phyloP scores from a whole-genome alignment of 2,329 filamentous ascomycete species.

The Aspergillus fumigatus region DNA sequence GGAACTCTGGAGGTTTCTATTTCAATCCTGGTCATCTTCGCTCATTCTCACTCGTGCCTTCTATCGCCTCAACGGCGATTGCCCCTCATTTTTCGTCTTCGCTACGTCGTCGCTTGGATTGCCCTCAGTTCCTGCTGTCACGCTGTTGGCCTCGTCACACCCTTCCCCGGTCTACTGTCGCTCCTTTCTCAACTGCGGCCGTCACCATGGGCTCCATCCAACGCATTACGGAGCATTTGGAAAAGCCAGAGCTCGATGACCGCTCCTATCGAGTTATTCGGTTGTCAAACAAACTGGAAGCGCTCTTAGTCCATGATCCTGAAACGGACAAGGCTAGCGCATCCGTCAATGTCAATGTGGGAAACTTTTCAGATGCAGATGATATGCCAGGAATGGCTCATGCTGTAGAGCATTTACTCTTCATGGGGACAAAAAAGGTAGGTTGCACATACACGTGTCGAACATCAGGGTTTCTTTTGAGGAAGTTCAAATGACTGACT shows the following conservation, averaged over 20 bases:
- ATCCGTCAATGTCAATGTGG: slow-evolving; percentile 91
- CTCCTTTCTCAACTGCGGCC: slow-evolving; percentile 16
- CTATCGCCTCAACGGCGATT: slow-evolving; percentile 11
- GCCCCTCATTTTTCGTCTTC: slow-evolving; percentile 15
- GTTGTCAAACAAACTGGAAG: slow-evolving; percentile 83
- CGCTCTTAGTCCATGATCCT: slow-evolving; percentile 84
- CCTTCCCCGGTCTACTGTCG: slow-evolving; percentile 15
- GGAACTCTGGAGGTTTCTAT: slow-evolving; percentile 13
- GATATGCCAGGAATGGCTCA: slow-evolving; percentile 95
- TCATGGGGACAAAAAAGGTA: slow-evolving; percentile 97
- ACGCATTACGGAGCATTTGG: slow-evolving; percentile 64
- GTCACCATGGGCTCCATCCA: slow-evolving; percentile 33
- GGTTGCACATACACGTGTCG: slow-evolving; percentile 7
- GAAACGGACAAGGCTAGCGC: slow-evolving; percentile 97
- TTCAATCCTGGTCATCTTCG: slow-evolving; percentile 2
- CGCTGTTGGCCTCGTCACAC: slow-evolving; percentile 10
- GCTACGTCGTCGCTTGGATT: slow-evolving; percentile 11
- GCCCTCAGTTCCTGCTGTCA: slow-evolving; percentile 6
- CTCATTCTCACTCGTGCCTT: slow-evolving; percentile 11
- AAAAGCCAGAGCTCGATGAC: slow-evolving; percentile 81
- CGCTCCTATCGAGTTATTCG: slow-evolving; percentile 82
- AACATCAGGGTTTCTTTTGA: neutral
- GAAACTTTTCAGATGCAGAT: slow-evolving; percentile 86
- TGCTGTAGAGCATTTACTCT: slow-evolving; percentile 90
- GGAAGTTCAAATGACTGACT: neutral